Evolutionary conservation across 768 basidiomycete genomes (phyloP).

Genomic region (Lactarius vividus): DNA sequence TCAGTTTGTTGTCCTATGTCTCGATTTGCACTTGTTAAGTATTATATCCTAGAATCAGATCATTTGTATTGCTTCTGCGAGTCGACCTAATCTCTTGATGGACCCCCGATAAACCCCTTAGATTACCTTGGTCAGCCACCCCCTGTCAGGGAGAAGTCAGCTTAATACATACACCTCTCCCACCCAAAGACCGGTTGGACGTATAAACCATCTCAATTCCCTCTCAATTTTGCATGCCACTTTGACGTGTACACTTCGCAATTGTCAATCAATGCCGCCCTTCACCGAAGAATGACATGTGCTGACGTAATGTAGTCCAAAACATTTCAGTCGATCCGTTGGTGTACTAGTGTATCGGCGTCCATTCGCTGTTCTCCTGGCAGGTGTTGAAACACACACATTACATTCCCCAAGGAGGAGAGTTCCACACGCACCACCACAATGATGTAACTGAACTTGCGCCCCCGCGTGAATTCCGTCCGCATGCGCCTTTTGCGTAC

Average conservation of each 20-base stretch:
- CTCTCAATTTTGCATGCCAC: not conserved
- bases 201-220: not conserved
- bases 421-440: not conserved
- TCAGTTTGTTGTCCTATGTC: not conserved
- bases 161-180: not conserved
- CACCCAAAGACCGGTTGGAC: not conserved
- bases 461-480: slow-evolving; percentile 14
- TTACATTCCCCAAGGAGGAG: not conserved
- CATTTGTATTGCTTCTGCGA: not conserved
- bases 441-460: slow-evolving; percentile 6
- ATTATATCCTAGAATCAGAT: slow-evolving; percentile 22
- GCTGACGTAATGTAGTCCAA: not conserved
- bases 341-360: not conserved
- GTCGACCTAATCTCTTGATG: not conserved
- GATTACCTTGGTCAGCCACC: not conserved
- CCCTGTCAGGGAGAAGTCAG: not conserved
- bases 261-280: not conserved
- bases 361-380: not conserved
- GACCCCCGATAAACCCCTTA: not conserved
- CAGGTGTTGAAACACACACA: not conserved
- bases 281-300: not conserved
- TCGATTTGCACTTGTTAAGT: slow-evolving; percentile 12
- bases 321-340: not conserved
- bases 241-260: not conserved
- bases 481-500: not conserved